Base-by-base conservation (phyloP, 371 early-diverging fungal species). In the Syncephalastrum racemosum region DNA sequence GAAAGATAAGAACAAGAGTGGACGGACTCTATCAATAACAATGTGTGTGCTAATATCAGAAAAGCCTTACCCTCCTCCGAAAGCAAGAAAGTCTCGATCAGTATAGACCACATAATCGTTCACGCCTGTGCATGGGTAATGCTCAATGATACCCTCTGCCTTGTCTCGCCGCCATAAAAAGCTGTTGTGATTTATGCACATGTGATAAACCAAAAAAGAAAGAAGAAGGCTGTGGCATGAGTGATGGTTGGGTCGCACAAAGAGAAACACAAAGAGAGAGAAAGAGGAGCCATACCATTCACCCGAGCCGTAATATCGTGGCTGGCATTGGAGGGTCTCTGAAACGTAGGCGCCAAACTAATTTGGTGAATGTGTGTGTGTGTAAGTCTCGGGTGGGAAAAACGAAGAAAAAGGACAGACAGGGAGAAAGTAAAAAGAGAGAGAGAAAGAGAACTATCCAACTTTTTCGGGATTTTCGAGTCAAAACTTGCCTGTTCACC, bases 401-500 rank as follows among this genome's bases (percentile, higher is more conserved):
- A 20, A n/a, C n/a, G n/a, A n/a, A 27, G n/a, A 24, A 24, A 42
- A 18, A 15, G 3, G 15, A 18, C 18, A 8, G 16, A 6, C 5
- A 16, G 23, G 10, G 10, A 4, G 16, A 46, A 12, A 3, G 50
- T n/a, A 18, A 4, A 46, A 7, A 20, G 40, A 13, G 15, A 52
- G 4, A 3, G 50, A 18, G 1, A 46, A 7, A 20, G 40, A 13
- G 15, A 52, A 5, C 20, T 27, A 4, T 2, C 19, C 5, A 54
- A 27, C 23, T 39, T 15, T 1, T 43, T 45, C 7, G 27, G 27
- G 27, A 36, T 48, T 41, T 39, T 42, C 39, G 48, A 15, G 19
- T 36, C 50, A 19, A 19, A 24, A 41, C 53, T 59, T 84, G 88
- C 91, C 55, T 81, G 75, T 39, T 83, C 79, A 48, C 36, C 56